phyloP scores from a whole-genome alignment of 768 basidiomycete genomes.

The Naganishia vaughanmartiniae region DNA sequence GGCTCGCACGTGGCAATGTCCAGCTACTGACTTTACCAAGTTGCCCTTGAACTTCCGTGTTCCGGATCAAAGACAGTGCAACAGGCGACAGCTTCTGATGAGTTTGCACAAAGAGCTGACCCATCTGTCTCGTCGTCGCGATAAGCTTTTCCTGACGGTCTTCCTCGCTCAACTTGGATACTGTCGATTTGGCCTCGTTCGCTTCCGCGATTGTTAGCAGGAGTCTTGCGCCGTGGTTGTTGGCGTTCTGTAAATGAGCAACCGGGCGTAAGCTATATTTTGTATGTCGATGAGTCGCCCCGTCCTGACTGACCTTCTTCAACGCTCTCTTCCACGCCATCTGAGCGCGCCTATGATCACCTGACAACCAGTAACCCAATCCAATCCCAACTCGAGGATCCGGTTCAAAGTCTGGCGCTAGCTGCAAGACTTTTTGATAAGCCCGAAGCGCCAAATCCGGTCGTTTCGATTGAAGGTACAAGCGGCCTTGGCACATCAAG shows the following conservation, averaged over 20 bases:
- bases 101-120: slow-evolving; percentile 67
- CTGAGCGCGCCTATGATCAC: slow-evolving; percentile 75
- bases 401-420: slow-evolving; percentile 72
- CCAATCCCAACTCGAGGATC: slow-evolving; percentile 96
- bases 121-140: slow-evolving; percentile 65
- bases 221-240: slow-evolving; percentile 73
- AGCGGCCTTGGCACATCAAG: slow-evolving; percentile 75
- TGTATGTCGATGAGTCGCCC: neutral
- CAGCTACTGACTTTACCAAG: slow-evolving; percentile 34
- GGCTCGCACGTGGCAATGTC: slow-evolving; percentile 18
- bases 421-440: slow-evolving; percentile 78
- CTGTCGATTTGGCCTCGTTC: slow-evolving; percentile 77
- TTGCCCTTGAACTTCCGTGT: slow-evolving; percentile 60
- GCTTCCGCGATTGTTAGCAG: slow-evolving; percentile 81
- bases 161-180: slow-evolving; percentile 57
- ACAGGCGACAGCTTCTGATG: slow-evolving; percentile 62
- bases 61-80: slow-evolving; percentile 75
- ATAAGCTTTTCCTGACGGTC: slow-evolving; percentile 43
- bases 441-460: slow-evolving; percentile 74
- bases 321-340: slow-evolving; percentile 86
- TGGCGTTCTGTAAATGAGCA: slow-evolving; percentile 61
- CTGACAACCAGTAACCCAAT: slow-evolving; percentile 85
- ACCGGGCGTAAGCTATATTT: neutral
- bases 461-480: slow-evolving; percentile 74
- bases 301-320: slow-evolving; percentile 67